Base-by-base conservation (phyloP, 225 moss, liverwort and hornwort genomes). In the Straminergon stramineum region DNA sequence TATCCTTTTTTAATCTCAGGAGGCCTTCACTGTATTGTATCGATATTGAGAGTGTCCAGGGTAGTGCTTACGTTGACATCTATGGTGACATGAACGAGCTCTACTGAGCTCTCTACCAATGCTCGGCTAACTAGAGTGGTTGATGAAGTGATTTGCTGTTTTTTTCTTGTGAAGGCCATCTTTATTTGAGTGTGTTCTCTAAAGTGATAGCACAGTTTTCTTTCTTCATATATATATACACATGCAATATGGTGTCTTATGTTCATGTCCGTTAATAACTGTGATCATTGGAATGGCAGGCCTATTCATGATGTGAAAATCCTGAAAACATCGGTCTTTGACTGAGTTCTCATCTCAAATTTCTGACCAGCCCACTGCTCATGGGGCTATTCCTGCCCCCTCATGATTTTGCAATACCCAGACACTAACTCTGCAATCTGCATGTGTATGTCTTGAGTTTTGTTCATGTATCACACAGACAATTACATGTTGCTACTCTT, bases 291-390 rank as follows among this genome's bases (percentile, higher is more conserved):
- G 87, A 88, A 60, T 92, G 52, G 79, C 94, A 94, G 94, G 90
- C 94, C 94, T 68, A 93, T 91, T 85, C 94, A 94, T 75, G 94
- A 94, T 53, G 94, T 94, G 88, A 93, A 94, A 87, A 93, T 94
- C 68, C 83, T 94, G 92, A 93, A 61, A 85, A 94, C 94, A 58
- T 62, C 8, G n/a, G 93, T 93, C 60, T 75, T 93, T 11, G 94
- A 94, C 75, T 94, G 87, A 94, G 41, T 82, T 68, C 37, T 73
- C 53, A 85, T 89, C 71, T 78, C 57, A 53, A 80, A 67, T 45
- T 51, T 88, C 60, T 90, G 87, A 88, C 86, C 82, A 45, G 60
- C 52, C 48, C 35, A 43, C 83, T 85, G 74, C 71, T 75, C 52
- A 85, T 70, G 51, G 45, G 58, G 24, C 83, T 86, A 30, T 74